These are phyloP conservation scores for Alternaria consortialis DNA, from an alignment of 2,329 filamentous ascomycete species.

Conservation along the genomic window DNA sequence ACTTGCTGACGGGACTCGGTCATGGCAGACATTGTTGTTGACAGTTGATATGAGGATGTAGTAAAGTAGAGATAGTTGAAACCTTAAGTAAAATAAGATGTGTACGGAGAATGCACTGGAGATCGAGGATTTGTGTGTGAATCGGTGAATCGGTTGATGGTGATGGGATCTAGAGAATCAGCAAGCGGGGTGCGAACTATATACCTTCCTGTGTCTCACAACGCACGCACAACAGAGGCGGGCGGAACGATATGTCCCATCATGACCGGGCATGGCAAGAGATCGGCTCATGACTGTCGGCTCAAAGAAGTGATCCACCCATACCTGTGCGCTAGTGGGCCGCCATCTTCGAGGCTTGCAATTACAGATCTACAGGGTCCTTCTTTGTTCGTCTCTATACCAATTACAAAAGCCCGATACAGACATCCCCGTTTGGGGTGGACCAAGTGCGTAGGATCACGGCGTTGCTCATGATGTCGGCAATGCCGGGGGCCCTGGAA, in stretches of 20 bases:
- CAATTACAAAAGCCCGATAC: constrained; percentile 27
- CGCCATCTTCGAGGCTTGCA: constrained; percentile 25
- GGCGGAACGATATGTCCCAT: constrained; percentile 18
- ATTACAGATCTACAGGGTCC: constrained; percentile 47
- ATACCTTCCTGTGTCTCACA: constrained; percentile 32
- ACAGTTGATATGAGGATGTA: not conserved
- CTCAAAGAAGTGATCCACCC: constrained; percentile 29
- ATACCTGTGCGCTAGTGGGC: constrained; percentile 12
- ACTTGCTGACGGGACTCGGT: constrained; percentile 35
- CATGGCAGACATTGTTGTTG: constrained; percentile 32
- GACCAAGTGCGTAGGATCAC: constrained; percentile 10
- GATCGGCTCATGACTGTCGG: constrained; percentile 35
- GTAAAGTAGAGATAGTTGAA: not conserved
- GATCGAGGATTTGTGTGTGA: constrained; percentile 12
- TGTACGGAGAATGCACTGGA: constrained; percentile 1
- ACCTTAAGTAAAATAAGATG: not conserved
- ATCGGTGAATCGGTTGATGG: constrained; percentile 4
- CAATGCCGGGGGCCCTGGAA: constrained; percentile 23
- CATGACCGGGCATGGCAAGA: constrained; percentile 29
- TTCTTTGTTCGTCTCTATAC: constrained; percentile 14
- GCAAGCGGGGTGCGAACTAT: constrained; percentile 33
- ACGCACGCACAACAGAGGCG: constrained; percentile 12
- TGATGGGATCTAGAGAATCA: constrained; percentile 1
- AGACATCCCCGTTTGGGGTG: constrained; percentile 14
- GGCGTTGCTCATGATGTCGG: constrained; percentile 25